Evolutionary conservation across 2,329 filamentous ascomycete genomes (phyloP).

Genomic region (Calonectria montana): DNA sequence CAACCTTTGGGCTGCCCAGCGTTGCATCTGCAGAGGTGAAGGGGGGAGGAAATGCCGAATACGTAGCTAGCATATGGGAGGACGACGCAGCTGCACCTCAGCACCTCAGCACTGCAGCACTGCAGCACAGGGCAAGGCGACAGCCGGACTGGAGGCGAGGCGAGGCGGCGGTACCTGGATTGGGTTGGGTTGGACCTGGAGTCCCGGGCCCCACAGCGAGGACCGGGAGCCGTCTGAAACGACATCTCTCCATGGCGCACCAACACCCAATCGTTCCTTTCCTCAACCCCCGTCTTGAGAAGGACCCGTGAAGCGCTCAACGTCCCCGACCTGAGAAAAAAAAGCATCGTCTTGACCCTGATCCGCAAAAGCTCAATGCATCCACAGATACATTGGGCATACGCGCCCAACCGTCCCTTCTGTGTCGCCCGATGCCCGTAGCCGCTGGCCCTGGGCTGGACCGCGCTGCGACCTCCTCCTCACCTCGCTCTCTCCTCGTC

Average conservation of each 20-base stretch:
- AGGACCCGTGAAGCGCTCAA: constrained; percentile 15
- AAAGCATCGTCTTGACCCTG: neutral
- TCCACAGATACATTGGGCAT: constrained; percentile 19
- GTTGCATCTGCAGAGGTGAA: neutral
- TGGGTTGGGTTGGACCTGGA: neutral
- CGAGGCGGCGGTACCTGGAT: neutral
- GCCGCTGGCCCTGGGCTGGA: constrained; percentile 10
- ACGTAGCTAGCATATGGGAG: neutral
- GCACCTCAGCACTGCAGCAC: neutral
- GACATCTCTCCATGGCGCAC: constrained; percentile 28
- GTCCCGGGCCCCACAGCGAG: neutral
- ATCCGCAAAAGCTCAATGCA: constrained; percentile 13
- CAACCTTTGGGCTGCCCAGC: constrained; percentile 5
- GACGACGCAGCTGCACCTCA: neutral
- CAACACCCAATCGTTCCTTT: constrained; percentile 36
- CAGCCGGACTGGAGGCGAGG: neutral
- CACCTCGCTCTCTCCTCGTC: constrained; percentile 7
- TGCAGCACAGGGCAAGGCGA: neutral
- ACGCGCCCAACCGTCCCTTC: neutral
- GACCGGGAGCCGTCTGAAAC: constrained; percentile 38
- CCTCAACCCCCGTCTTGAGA: constrained; percentile 39
- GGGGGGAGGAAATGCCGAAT: neutral
- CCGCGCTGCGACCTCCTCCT: constrained; percentile 21
- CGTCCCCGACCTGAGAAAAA: neutral
- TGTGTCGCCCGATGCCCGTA: neutral